A percentile compares a stretch with the other conserved stretches of the same genome.
phyloP scores from a whole-genome alignment of 2,329 filamentous ascomycete species.

The Pseudocercospora fijiensis region DNA sequence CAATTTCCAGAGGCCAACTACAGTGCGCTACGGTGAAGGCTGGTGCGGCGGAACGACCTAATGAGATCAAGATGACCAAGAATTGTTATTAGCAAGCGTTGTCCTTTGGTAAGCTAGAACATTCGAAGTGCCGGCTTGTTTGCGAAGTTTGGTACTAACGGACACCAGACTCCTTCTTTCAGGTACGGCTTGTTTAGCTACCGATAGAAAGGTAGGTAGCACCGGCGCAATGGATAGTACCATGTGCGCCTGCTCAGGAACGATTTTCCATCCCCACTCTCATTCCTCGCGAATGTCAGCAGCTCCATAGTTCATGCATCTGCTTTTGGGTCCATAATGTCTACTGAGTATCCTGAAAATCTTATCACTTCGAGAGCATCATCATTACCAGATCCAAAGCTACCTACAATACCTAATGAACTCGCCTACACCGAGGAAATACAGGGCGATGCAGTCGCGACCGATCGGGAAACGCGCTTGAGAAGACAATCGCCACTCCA shows the following conservation, averaged over 20 bases:
- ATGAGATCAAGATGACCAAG: conserved; percentile 6
- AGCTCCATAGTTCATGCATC: background rate
- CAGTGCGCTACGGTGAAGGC: conserved; percentile 17
- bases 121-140: background rate
- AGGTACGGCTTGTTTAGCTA: background rate
- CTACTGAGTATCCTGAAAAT: background rate
- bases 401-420: background rate
- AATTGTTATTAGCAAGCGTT: background rate
- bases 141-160: background rate
- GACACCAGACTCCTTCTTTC: conserved; percentile 6
- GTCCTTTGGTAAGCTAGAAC: conserved; percentile 1
- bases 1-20: conserved; percentile 31
- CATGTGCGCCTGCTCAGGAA: background rate
- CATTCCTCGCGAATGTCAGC: background rate
- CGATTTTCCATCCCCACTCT: conserved; percentile 1
- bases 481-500: background rate
- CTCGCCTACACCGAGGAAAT: background rate
- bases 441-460: background rate
- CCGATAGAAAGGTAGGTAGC: conserved; percentile 3
- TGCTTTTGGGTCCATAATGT: background rate
- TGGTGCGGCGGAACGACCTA: background rate
- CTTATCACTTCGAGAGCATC: background rate
- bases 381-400: background rate
- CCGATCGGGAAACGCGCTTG: background rate
- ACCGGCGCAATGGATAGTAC: background rate